Percentiles rank a stretch among this genome's conserved stretches.
Conservation (phyloP, 179 eudicot genomes). For the Camellia oleifera region DNA sequence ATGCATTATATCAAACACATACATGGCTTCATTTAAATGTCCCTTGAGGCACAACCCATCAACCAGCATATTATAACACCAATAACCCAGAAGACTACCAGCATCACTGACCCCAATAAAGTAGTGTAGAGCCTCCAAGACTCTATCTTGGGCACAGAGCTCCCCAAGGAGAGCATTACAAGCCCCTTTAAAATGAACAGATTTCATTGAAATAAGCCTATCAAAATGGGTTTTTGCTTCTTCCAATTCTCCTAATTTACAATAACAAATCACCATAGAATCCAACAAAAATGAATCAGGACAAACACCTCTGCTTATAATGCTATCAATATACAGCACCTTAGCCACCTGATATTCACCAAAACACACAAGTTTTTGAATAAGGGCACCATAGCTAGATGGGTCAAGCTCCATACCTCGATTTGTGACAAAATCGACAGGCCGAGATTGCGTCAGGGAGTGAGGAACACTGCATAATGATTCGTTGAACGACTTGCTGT, state of each 20-base stretch:
- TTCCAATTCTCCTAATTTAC: conserved; percentile 33
- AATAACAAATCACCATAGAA: conserved; percentile 38
- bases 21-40: conserved; percentile 39
- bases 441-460: no score
- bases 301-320: conserved; percentile 24
- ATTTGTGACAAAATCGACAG: no score
- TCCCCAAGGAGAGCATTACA: conserved; percentile 30
- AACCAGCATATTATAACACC: conserved; percentile 30
- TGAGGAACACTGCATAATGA: conserved; percentile 17
- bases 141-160: conserved; percentile 28
- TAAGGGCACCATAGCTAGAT: conserved; percentile 21
- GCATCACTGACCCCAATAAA: conserved; percentile 22
- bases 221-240: conserved; percentile 41
- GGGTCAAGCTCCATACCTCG: neutral
- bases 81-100: conserved; percentile 13
- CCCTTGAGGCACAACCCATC: conserved; percentile 30
- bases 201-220: conserved; percentile 23
- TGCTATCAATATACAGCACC: conserved; percentile 20
- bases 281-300: conserved; percentile 21
- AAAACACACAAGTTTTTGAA: conserved; percentile 29
- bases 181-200: conserved; percentile 14
- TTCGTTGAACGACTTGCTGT: conserved; percentile 31
- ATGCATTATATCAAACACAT: conserved; percentile 37
- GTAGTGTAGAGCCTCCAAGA: conserved; percentile 37
- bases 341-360: conserved; percentile 36